Percentiles rank a stretch among this genome's conserved stretches.
phyloP scores from a whole-genome alignment of 306 rosid genomes.

The Leucaena leucocephala region DNA sequence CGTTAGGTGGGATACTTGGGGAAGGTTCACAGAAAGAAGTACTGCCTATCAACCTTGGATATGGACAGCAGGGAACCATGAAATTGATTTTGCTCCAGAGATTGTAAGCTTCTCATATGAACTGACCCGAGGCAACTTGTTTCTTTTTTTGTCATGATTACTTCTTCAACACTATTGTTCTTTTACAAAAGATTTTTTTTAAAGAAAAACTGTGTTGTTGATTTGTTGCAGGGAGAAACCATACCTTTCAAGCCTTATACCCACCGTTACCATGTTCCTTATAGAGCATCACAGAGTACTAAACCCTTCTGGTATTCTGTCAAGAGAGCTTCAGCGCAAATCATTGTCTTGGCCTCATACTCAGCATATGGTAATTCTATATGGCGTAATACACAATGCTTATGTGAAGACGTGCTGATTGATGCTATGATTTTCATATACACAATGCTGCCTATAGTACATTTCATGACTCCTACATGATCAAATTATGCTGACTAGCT shows the following conservation, averaged over 20 bases:
- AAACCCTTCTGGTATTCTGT: conserved; percentile 87
- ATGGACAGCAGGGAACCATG: conserved; percentile 96
- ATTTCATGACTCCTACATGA: conserved; percentile 32
- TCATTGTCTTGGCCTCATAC: conserved; percentile 82
- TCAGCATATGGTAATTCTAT: conserved; percentile 69
- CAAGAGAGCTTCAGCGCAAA: conserved; percentile 85
- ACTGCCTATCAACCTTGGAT: conserved; percentile 96
- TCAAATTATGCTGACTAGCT: conserved; percentile 49
- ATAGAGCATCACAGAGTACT: conserved; percentile 63
- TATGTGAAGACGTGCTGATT: neutral
- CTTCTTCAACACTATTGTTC: neutral
- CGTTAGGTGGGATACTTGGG: conserved; percentile 91
- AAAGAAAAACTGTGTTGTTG: neutral
- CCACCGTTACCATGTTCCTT: conserved; percentile 67
- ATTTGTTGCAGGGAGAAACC: conserved; percentile 64
- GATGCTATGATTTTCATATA: neutral
- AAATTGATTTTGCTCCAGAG: conserved; percentile 77
- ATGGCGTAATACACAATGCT: neutral
- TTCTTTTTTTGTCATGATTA: neutral
- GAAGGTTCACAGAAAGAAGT: conserved; percentile 84
- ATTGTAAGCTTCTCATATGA: conserved; percentile 53
- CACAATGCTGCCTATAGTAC: neutral
- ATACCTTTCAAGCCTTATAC: conserved; percentile 67
- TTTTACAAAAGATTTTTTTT: neutral
- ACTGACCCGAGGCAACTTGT: neutral